Evolutionary conservation across 768 basidiomycete genomes (phyloP).

Genomic region (Exidia glandulosa): DNA sequence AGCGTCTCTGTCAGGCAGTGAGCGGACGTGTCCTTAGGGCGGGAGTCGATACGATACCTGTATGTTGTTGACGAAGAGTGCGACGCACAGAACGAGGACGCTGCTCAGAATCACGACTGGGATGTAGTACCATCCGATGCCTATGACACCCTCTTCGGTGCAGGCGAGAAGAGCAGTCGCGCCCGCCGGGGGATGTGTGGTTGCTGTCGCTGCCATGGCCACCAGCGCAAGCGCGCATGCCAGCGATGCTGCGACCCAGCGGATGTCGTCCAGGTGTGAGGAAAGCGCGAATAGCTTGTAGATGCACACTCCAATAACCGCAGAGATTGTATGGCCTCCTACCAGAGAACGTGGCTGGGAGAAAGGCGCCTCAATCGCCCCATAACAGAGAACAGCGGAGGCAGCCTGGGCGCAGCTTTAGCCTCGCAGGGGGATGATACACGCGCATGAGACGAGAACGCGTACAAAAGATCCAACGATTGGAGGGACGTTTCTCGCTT

Average conservation of each 20-base stretch:
- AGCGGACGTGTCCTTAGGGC: neutral
- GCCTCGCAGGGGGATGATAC: neutral
- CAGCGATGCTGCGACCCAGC: constrained; percentile 40
- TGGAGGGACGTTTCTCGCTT: constrained; percentile 31
- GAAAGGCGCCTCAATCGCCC: constrained; percentile 39
- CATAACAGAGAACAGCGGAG: constrained; percentile 44
- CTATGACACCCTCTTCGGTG: constrained; percentile 29
- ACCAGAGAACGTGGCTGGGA: constrained; percentile 42
- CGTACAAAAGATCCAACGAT: constrained; percentile 40
- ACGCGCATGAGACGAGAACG: neutral
- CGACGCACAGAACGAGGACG: constrained; percentile 31
- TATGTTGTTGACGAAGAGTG: constrained; percentile 39
- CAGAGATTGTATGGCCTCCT: constrained; percentile 41
- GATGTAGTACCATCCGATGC: constrained; percentile 40
- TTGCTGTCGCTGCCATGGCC: constrained; percentile 40
- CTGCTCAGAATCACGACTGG: constrained; percentile 41
- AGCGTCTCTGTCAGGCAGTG: constrained; percentile 8
- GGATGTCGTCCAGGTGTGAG: constrained; percentile 31
- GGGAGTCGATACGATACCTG: constrained; percentile 21
- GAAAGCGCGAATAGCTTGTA: constrained; percentile 40
- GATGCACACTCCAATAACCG: constrained; percentile 36
- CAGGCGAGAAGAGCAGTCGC: constrained; percentile 43
- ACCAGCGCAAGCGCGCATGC: constrained; percentile 29
- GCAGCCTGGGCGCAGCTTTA: constrained; percentile 29
- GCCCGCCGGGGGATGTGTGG: constrained; percentile 46